These are phyloP conservation scores for Chlorella variabilis DNA, from an alignment of 163 green algal species.

Conservation along the genomic window DNA sequence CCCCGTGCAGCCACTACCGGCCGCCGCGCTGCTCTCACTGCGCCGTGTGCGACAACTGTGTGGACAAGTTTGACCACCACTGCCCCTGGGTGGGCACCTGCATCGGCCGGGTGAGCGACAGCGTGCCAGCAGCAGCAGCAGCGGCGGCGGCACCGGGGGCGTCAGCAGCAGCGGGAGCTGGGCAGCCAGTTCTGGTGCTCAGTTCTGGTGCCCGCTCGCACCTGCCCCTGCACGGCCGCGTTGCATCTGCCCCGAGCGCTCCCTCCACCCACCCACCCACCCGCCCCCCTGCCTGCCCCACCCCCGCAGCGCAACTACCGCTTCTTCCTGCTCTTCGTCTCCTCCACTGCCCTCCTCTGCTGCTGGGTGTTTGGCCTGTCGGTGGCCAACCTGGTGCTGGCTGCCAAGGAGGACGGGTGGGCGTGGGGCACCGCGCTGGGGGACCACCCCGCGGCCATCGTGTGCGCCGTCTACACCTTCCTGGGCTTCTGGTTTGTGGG, in stretches of 20 bases:
- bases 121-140: not conserved
- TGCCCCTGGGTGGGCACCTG: constrained; percentile 99
- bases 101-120: constrained; percentile 84
- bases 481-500: constrained; percentile 67
- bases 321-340: constrained; percentile 97
- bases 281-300: not conserved
- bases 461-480: constrained; percentile 86
- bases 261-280: not conserved
- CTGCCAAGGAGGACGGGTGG: constrained; percentile 45
- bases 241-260: not conserved
- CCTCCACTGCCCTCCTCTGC: constrained; percentile 78
- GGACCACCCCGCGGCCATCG: constrained; percentile 69
- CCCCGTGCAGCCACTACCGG: constrained; percentile 95
- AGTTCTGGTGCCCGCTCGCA: no score
- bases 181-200: no score
- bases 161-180: no score
- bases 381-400: constrained; percentile 67
- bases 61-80: constrained; percentile 99
- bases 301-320: constrained; percentile 94
- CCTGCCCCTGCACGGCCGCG: no score
- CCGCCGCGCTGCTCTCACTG: constrained; percentile 97
- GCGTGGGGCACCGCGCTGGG: constrained; percentile 47
- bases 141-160: not conserved
- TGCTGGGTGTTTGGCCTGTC: constrained; percentile 75
- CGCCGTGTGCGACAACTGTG: constrained; percentile 97